phyloP scores from a whole-genome alignment of 345 rosid genomes.

The Eucalyptus globulus region DNA sequence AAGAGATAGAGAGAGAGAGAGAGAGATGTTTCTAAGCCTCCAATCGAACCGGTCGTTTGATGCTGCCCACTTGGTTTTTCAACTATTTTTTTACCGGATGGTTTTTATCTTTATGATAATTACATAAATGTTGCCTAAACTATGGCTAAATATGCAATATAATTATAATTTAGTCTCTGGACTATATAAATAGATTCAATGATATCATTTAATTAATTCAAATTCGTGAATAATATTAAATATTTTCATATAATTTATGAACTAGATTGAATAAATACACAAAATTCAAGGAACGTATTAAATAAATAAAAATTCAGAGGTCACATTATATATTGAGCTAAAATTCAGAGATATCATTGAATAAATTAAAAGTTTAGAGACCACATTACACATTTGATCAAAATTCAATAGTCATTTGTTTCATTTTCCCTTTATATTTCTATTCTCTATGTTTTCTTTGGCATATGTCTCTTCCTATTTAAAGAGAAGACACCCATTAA shows the following conservation, averaged over 20 bases:
- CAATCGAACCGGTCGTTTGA: background rate
- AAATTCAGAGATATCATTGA: rapidly evolving
- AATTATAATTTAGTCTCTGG: rapidly evolving
- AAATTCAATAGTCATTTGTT: too few species aligned
- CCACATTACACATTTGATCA: rapidly evolving
- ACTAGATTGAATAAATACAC: rapidly evolving
- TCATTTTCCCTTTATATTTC: background rate
- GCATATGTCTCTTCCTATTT: background rate
- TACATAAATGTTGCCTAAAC: too few species aligned
- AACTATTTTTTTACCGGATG: background rate
- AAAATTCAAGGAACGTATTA: too few species aligned
- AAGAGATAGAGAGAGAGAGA: background rate
- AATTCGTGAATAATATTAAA: rapidly evolving
- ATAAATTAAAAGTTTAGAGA: rapidly evolving
- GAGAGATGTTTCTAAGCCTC: background rate
- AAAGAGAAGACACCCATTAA: background rate
- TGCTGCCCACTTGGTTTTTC: too few species aligned
- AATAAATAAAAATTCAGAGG: rapidly evolving
- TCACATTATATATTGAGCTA: rapidly evolving
- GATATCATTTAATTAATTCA: too few species aligned
- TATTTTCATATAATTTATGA: rapidly evolving
- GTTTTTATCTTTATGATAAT: background rate
- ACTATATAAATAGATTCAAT: too few species aligned
- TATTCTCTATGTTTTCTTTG: background rate
- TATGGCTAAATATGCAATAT: rapidly evolving